Conservation (phyloP, 352 stramenopile genomes). For the Thalassiosira exigua region DNA sequence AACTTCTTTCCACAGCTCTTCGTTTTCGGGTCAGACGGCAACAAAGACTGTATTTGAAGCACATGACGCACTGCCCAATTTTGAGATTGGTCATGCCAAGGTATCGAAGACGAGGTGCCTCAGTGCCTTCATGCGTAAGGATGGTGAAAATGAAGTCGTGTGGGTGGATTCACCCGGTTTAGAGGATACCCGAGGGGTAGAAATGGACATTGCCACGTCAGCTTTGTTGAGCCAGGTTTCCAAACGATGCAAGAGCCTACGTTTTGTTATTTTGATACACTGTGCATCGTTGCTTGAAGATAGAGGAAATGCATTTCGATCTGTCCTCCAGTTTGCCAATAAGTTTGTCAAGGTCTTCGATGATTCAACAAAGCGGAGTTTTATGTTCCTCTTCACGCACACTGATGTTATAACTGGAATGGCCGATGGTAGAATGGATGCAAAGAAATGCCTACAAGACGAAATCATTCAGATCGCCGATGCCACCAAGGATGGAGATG, state of each 20-base stretch:
- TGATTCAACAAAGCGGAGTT: slow-evolving; percentile 51
- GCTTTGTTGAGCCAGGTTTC: slow-evolving; percentile 65
- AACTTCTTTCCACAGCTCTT: slow-evolving; percentile 22
- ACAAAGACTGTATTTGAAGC: slow-evolving; percentile 66
- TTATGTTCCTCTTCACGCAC: slow-evolving; percentile 75
- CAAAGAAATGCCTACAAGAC: slow-evolving; percentile 42
- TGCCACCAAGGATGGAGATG: slow-evolving; percentile 51
- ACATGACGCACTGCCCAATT: slow-evolving; percentile 55
- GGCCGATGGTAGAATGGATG: slow-evolving; percentile 24
- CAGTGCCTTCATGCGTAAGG: slow-evolving; percentile 37
- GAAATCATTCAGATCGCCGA: slow-evolving; percentile 60
- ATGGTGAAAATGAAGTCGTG: slow-evolving; percentile 24
- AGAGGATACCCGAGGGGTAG: slow-evolving; percentile 65
- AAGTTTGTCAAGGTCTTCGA: slow-evolving; percentile 68
- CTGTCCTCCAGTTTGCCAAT: slow-evolving; percentile 61
- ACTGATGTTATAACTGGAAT: slow-evolving; percentile 60
- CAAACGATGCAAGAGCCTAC: slow-evolving; percentile 63
- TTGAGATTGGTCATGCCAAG: slow-evolving; percentile 74
- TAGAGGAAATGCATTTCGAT: slow-evolving; percentile 59
- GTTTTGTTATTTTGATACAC: slow-evolving; percentile 71
- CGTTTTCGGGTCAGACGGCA: slow-evolving; percentile 42
- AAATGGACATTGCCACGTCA: slow-evolving; percentile 76
- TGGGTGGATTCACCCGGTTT: slow-evolving; percentile 72
- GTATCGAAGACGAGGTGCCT: slow-evolving; percentile 66
- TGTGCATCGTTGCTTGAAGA: slow-evolving; percentile 70